Base-by-base conservation (phyloP, 2,329 filamentous ascomycete genomes). In the Anthostomella pinea region DNA sequence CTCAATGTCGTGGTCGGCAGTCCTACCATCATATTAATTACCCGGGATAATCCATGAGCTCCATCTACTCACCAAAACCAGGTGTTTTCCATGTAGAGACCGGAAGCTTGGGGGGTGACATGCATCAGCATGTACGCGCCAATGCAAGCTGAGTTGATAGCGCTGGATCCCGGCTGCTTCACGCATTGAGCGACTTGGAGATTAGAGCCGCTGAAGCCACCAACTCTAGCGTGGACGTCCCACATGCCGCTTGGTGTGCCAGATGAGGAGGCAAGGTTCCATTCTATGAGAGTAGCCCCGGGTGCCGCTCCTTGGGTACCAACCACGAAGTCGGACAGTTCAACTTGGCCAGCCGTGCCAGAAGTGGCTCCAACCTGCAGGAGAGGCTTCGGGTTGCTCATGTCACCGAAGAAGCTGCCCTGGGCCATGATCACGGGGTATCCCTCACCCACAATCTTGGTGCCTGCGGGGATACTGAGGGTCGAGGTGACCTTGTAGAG, bases 141-240 rank as follows among this genome's bases (percentile, higher is more conserved):
- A 25, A 67, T 58, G 51, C 64, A 67, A 3, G 54, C 39, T 6
- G 33, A 3, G 38, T 57, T 28, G 27, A 68, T 49, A 35, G 51
- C 50, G 28, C 35, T 49, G 15, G 24, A 52, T 40, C 57, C 39
- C 36, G 68, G 56, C 30, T 66, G 57, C 60, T 83, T 87, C 41
- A 72, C 64, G 59, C 86, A 93, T 36, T 78, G 76, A 40, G 79
- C 71, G 18, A 77, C 72, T 57, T 85, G 81, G 19, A 89, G 72
- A 24, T 81, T 63, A 4, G 83, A 85, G 24, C 84, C 84, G 4
- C 75, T 73, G 43, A 79, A 81, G 10, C 85, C 85, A 47, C 84
- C 85, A 31, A 91, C 73, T 51, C 85, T 79, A 54, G 83, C 76
- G 62, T 90, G 85, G 9, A 83, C 77, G 49, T 90, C 85, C 85